A percentile compares a stretch with the other conserved stretches of the same genome.
Conservation (phyloP, 2,329 filamentous ascomycete genomes). For the Chaetomium globosum region DNA sequence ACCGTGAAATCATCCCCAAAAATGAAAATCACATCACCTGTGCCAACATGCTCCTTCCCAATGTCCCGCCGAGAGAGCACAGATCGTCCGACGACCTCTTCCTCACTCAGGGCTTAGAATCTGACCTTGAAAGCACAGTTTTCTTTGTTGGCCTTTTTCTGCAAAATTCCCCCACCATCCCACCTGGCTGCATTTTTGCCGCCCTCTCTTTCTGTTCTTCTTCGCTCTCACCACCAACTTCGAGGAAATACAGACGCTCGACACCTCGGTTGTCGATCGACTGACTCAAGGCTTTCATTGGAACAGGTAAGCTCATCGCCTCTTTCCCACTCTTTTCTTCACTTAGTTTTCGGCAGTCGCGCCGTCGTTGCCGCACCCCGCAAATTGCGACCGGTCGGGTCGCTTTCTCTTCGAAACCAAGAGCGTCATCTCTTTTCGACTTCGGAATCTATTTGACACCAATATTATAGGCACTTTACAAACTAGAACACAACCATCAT, state of each 20-base stretch:
- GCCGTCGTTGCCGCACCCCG: neutral
- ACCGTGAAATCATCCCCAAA: neutral
- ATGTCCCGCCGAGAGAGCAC: neutral
- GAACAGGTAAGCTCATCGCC: slow-evolving; percentile 6
- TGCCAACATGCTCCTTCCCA: neutral
- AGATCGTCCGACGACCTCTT: neutral
- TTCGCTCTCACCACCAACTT: neutral
- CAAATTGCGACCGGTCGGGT: neutral
- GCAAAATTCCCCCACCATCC: neutral
- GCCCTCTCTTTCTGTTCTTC: neutral
- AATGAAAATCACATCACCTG: neutral
- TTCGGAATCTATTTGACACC: slow-evolving; percentile 2
- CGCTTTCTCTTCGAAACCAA: neutral
- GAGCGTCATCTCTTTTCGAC: neutral
- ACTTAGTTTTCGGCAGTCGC: neutral
- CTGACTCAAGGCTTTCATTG: slow-evolving; percentile 8
- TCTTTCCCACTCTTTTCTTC: neutral
- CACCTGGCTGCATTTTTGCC: neutral
- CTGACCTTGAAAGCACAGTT: neutral
- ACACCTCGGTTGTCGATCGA: neutral
- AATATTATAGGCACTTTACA: neutral
- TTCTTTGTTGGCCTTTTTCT: neutral
- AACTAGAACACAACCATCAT: slow-evolving; percentile 22
- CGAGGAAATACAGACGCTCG: neutral
- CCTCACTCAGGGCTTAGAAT: neutral